Percentiles rank a stretch among this genome's conserved stretches.
Evolutionary conservation across 805 yeast genomes (phyloP).

Genomic region (Candida ulmi): DNA sequence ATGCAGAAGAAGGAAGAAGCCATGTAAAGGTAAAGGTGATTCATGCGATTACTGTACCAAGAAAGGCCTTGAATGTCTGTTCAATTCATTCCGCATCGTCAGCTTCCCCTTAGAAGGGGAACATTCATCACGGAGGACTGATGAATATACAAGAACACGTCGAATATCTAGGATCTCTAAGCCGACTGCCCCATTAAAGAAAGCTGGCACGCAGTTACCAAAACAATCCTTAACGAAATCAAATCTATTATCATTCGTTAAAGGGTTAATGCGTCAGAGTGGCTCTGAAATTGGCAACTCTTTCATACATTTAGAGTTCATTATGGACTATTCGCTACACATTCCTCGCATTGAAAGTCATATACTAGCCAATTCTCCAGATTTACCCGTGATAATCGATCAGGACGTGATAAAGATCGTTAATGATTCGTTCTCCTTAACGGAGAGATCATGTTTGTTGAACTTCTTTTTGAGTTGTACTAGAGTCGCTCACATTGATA

Average conservation of each 20-base stretch:
- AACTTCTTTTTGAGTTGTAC: neutral
- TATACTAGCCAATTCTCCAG: neutral
- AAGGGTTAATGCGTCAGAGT: neutral
- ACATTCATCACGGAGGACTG: no score
- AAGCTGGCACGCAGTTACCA: no score
- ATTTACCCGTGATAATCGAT: neutral
- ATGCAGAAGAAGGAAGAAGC: constrained; percentile 2
- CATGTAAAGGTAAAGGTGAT: neutral
- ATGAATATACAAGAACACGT: no score
- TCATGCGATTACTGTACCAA: neutral
- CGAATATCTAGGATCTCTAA: no score
- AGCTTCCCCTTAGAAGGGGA: no score
- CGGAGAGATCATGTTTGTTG: neutral
- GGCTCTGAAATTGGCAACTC: neutral
- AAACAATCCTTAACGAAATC: constrained; percentile 1
- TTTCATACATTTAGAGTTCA: neutral
- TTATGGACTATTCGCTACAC: neutral
- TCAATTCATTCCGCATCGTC: neutral
- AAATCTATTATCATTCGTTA: neutral
- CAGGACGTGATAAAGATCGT: neutral
- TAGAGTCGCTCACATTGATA: neutral
- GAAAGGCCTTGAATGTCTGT: neutral
- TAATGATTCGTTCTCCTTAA: neutral
- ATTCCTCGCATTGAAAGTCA: neutral
- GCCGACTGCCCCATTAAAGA: no score